Conservation (phyloP, 345 rosid species). For the Ailanthus altissimus region DNA sequence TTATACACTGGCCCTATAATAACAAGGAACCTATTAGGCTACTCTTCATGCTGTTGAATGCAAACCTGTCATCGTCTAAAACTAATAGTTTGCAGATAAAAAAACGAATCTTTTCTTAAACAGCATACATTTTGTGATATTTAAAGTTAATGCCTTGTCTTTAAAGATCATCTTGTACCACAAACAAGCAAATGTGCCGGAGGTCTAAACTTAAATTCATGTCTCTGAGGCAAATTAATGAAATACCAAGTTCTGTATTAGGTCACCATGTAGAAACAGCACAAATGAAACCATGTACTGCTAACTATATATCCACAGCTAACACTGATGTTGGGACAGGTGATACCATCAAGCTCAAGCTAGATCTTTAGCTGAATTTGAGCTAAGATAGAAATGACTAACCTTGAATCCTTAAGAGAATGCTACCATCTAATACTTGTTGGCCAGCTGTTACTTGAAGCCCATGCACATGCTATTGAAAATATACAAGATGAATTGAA, state of each 20-base stretch:
- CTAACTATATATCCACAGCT: background rate
- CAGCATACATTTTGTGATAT: background rate
- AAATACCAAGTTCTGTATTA: background rate
- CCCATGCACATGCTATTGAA: slow-evolving; percentile 71
- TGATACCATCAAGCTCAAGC: background rate
- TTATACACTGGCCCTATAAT: background rate
- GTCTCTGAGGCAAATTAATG: background rate
- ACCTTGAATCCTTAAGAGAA: slow-evolving; percentile 77
- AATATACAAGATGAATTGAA: background rate
- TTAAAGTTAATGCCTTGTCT: background rate
- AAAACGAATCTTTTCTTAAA: background rate
- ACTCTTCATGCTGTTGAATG: background rate
- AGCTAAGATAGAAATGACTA: slow-evolving; percentile 22
- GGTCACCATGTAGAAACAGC: background rate
- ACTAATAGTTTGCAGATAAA: background rate
- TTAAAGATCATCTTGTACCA: background rate
- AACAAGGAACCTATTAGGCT: too few relatives aligned
- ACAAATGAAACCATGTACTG: background rate
- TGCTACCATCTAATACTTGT: slow-evolving; percentile 71
- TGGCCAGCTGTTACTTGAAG: slow-evolving; percentile 71
- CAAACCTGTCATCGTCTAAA: background rate
- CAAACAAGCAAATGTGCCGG: background rate
- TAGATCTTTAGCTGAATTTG: background rate
- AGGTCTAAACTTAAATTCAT: background rate
- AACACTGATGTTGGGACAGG: background rate